Evolutionary conservation across 2,329 filamentous ascomycete species (phyloP).

Genomic region (Massarina eburnea): DNA sequence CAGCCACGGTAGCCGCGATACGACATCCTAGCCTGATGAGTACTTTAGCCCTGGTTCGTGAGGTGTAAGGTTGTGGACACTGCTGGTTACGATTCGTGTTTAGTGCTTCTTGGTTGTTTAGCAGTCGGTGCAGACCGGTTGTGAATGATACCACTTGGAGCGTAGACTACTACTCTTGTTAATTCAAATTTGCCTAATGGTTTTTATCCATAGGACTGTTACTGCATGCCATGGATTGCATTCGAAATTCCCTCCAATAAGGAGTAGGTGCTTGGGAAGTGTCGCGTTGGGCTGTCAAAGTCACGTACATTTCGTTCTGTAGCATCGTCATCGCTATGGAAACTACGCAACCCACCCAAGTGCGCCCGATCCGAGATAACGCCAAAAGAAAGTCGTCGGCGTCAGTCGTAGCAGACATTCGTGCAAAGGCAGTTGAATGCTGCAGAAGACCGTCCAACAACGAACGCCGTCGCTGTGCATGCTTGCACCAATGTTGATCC

Average conservation of each 20-base stretch:
- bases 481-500: slow-evolving; percentile 11
- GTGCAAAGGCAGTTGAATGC: slow-evolving; percentile 18
- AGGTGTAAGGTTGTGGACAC: slow-evolving; percentile 11
- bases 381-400: neutral
- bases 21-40: too few species aligned
- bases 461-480: slow-evolving; percentile 11
- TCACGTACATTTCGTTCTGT: neutral
- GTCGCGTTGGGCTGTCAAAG: slow-evolving; percentile 14
- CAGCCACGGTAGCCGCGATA: slow-evolving; percentile 7
- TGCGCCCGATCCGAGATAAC: neutral
- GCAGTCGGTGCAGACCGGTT: slow-evolving; percentile 12
- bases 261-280: slow-evolving; percentile 9
- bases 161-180: slow-evolving; percentile 36
- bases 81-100: slow-evolving; percentile 27
- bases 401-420: neutral
- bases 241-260: too few species aligned
- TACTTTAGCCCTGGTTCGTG: too few species aligned
- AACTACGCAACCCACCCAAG: neutral
- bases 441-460: slow-evolving; percentile 11
- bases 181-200: slow-evolving; percentile 38
- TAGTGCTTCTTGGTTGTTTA: slow-evolving; percentile 24
- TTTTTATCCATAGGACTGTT: neutral
- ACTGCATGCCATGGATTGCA: neutral
- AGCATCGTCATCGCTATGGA: neutral
- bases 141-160: slow-evolving; percentile 22